phyloP scores from a whole-genome alignment of 148 eudicot species.

The Rhododendron vialii region DNA sequence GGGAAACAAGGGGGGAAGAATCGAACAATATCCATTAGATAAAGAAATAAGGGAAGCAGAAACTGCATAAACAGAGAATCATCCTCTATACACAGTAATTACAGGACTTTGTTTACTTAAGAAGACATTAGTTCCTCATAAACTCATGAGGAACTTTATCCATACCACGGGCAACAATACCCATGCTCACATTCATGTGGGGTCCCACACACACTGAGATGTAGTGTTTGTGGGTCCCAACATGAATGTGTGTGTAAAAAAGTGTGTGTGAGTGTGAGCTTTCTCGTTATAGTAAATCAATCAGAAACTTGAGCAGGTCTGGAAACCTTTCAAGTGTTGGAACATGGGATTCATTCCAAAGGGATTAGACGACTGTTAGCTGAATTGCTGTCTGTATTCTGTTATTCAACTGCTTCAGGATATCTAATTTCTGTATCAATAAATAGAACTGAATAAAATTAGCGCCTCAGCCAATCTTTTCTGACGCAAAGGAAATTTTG shows the following conservation, averaged over 20 bases:
- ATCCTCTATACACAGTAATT: neutral
- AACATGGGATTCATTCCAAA: neutral
- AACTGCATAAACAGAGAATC: neutral
- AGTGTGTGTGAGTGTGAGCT: neutral
- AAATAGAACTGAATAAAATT: neutral
- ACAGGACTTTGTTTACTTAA: neutral
- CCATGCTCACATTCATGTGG: neutral
- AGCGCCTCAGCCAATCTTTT: neutral
- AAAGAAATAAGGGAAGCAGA: neutral
- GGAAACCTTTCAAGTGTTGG: neutral
- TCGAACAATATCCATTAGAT: neutral
- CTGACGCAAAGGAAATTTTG: neutral
- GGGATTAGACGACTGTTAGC: neutral
- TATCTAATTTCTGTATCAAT: neutral
- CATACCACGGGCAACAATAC: neutral
- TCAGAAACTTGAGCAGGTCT: neutral
- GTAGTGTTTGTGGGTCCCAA: neutral
- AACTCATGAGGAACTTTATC: neutral
- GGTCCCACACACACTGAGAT: no score
- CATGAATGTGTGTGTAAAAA: neutral
- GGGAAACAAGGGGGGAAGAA: neutral
- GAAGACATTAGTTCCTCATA: neutral
- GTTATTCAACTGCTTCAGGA: neutral
- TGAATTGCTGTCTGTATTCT: neutral
- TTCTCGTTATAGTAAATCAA: neutral